These are phyloP conservation scores for Fomitopsis palustris DNA, from an alignment of 1,284 basidiomycete genomes.

Conservation along the genomic window DNA sequence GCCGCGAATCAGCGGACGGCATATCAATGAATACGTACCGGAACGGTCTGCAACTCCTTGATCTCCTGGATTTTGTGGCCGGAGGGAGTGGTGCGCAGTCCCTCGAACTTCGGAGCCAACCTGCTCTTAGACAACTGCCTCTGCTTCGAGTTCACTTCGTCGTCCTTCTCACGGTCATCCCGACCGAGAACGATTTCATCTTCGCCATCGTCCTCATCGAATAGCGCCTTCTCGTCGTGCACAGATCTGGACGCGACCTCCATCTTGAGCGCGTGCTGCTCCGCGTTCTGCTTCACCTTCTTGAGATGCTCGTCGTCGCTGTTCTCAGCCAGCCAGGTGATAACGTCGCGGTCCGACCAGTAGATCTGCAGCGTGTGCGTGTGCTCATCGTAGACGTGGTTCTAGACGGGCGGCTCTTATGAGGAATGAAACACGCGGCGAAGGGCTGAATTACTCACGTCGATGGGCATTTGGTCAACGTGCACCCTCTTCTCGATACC, in stretches of 20 bases:
- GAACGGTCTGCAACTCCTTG: conserved; percentile 84
- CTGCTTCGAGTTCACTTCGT: conserved; percentile 67
- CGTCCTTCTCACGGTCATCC: conserved; percentile 38
- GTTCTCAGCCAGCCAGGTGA: conserved; percentile 91
- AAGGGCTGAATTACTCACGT: conserved; percentile 46
- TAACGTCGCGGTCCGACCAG: conserved; percentile 90
- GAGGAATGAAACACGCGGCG: background rate
- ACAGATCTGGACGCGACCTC: conserved; percentile 77
- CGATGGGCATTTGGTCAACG: conserved; percentile 97
- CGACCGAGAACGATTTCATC: conserved; percentile 79
- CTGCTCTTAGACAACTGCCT: conserved; percentile 73
- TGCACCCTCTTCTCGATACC: conserved; percentile 98
- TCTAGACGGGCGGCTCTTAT: conserved; percentile 40
- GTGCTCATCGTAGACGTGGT: conserved; percentile 93
- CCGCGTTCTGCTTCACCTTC: conserved; percentile 86
- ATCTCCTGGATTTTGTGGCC: conserved; percentile 94
- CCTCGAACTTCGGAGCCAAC: conserved; percentile 74
- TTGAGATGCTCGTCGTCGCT: conserved; percentile 92
- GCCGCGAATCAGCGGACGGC: background rate
- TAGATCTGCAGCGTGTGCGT: conserved; percentile 86
- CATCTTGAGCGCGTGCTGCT: conserved; percentile 84
- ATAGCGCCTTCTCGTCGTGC: conserved; percentile 83
- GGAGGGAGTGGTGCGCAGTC: conserved; percentile 62
- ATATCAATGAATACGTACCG: conserved; percentile 50
- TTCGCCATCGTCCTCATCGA: conserved; percentile 82